phyloP scores from a whole-genome alignment of 2,329 filamentous ascomycete species.

The Scedosporium dehoogii region DNA sequence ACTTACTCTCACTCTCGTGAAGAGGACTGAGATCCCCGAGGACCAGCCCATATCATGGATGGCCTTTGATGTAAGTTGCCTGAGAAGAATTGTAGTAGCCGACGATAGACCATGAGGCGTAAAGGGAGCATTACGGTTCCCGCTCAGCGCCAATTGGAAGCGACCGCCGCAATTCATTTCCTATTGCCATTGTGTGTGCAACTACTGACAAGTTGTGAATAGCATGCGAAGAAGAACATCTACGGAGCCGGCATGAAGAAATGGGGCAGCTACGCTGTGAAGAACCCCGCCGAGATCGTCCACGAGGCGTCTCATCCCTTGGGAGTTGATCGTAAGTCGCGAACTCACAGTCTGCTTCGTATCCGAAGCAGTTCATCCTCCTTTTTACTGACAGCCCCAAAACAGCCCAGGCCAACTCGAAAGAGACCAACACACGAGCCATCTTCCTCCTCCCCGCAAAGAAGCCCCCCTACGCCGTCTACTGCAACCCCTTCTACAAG shows the following conservation, averaged over 20 bases:
- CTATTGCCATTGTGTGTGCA: background rate
- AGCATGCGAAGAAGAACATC: slow-evolving; percentile 75
- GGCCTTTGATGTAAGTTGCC: slow-evolving; percentile 64
- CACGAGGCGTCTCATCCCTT: slow-evolving; percentile 69
- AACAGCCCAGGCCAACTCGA: slow-evolving; percentile 55
- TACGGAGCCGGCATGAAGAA: slow-evolving; percentile 92
- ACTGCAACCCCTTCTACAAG: slow-evolving; percentile 85
- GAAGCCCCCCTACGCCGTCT: slow-evolving; percentile 70
- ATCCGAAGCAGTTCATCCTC: background rate
- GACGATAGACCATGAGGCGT: no score
- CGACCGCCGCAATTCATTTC: background rate
- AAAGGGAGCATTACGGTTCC: no score
- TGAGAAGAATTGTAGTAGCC: background rate
- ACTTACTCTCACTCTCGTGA: slow-evolving; percentile 62
- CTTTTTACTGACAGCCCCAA: slow-evolving; percentile 5
- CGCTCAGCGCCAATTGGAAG: background rate
- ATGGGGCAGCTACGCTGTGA: slow-evolving; percentile 74
- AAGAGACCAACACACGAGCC: slow-evolving; percentile 71
- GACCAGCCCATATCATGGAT: slow-evolving; percentile 92
- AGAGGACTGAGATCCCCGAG: slow-evolving; percentile 69
- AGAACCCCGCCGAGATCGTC: slow-evolving; percentile 63
- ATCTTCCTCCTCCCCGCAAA: slow-evolving; percentile 79
- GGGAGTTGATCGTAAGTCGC: slow-evolving; percentile 58
- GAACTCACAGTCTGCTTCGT: background rate
- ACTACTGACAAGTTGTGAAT: slow-evolving; percentile 5